phyloP scores from a whole-genome alignment of 257 asterid species.

The Craterostigma plantagineum region DNA sequence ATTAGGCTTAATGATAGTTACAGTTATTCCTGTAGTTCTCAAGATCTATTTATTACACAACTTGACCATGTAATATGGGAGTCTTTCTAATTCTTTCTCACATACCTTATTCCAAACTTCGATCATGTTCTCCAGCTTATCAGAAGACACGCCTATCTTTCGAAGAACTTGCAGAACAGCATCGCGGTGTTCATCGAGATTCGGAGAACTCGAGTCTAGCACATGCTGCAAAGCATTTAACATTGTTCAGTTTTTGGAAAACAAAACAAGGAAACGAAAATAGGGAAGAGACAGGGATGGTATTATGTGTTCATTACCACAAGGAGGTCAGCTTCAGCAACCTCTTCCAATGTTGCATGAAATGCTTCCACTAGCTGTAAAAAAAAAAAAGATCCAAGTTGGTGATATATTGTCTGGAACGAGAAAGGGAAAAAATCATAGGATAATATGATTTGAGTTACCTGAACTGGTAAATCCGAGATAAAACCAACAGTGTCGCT shows the following conservation, averaged over 20 bases:
- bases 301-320: slow-evolving; percentile 75
- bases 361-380: slow-evolving; percentile 94
- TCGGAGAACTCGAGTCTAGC: slow-evolving; percentile 76
- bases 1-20: too few species aligned
- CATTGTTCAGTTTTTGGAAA: too few species aligned
- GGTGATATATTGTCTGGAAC: not conserved
- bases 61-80: too few species aligned
- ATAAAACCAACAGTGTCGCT: slow-evolving; percentile 97
- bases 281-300: not conserved
- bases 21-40: too few species aligned
- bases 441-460: slow-evolving; percentile 12
- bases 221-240: slow-evolving; percentile 56
- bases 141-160: slow-evolving; percentile 57
- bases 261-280: not conserved
- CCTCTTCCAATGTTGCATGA: slow-evolving; percentile 94
- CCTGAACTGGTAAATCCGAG: slow-evolving; percentile 96
- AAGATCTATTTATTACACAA: too few species aligned
- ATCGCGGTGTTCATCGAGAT: slow-evolving; percentile 55
- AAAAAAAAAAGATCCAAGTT: slow-evolving; percentile 4
- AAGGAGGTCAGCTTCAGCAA: slow-evolving; percentile 89
- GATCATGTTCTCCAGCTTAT: slow-evolving; percentile 79
- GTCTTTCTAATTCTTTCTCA: not conserved
- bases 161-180: slow-evolving; percentile 73
- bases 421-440: slow-evolving; percentile 7
- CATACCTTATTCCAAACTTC: slow-evolving; percentile 93